Conservation (phyloP, 2,329 filamentous ascomycete species). For the Pyrenochaeta sp. region DNA sequence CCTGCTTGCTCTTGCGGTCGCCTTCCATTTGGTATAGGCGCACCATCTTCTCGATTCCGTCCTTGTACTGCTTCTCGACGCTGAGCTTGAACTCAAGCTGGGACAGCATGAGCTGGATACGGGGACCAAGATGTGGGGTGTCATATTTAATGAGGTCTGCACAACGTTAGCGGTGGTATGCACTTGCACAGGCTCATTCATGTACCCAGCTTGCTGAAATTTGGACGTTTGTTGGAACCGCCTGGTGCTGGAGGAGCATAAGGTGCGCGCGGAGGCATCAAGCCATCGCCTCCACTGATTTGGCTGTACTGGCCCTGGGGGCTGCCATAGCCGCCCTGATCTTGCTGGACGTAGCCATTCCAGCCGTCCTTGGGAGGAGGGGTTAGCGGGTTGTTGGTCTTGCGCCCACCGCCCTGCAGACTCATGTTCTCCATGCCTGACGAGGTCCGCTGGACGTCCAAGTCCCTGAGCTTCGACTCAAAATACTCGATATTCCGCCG, state of each 20-base stretch:
- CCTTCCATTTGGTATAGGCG: slow-evolving; percentile 97
- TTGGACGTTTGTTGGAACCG: slow-evolving; percentile 73
- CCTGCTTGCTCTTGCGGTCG: slow-evolving; percentile 92
- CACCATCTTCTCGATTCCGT: slow-evolving; percentile 99
- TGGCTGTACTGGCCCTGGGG: slow-evolving; percentile 60
- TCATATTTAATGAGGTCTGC: slow-evolving; percentile 98
- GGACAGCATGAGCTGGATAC: slow-evolving; percentile 98
- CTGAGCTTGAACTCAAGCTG: slow-evolving; percentile 99
- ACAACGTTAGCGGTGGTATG: slow-evolving; percentile 26
- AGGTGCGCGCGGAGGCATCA: slow-evolving; percentile 83
- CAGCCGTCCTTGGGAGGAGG: slow-evolving; percentile 78
- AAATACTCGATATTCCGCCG: slow-evolving; percentile 94
- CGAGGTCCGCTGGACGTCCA: slow-evolving; percentile 81
- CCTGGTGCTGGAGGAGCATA: slow-evolving; percentile 77
- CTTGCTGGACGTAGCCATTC: slow-evolving; percentile 60
- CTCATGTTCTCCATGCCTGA: slow-evolving; percentile 73
- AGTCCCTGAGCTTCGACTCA: slow-evolving; percentile 87
- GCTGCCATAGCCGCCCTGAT: slow-evolving; percentile 71
- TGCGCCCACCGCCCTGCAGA: slow-evolving; percentile 60
- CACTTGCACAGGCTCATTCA: background rate
- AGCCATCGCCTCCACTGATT: slow-evolving; percentile 71
- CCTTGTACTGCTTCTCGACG: slow-evolving; percentile 98
- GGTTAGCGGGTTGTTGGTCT: slow-evolving; percentile 48
- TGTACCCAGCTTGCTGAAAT: slow-evolving; percentile 95
- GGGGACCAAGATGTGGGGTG: slow-evolving; percentile 90